Evolutionary conservation across 768 basidiomycete species (phyloP), one percentile per base, ranked within the genome.

Genomic region (Phaffia tasmanica): DNA sequence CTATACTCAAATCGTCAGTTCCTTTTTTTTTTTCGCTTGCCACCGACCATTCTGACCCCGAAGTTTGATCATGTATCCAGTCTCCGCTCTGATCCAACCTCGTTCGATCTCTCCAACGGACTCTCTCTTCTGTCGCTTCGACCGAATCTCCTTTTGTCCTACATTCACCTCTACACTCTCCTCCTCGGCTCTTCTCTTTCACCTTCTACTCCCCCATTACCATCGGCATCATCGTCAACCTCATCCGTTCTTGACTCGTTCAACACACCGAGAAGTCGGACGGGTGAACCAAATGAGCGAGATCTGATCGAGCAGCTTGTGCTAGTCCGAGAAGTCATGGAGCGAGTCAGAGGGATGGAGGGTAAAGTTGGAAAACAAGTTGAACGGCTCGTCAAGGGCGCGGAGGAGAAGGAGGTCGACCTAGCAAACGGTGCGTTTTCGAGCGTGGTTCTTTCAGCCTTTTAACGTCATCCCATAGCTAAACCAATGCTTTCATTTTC

Each of bases 351-450:
- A 67, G 81, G 83, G 0, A 81, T 99, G 27, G 93, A 98, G 76
- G 80, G 81, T 62, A 85, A 88, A 73, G 87, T 99, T 82, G 84
- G 82, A 57, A 97, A 99, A 75, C 95, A 98, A 75, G 89, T 99
- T 72, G 91, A 97, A 71, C 97, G 98, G 75, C 83, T 99, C 21
- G 83, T 93, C 30, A 82, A 83, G 68, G 76, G 66, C 7, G 66
- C 88, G 6, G 86, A 89, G 0, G 83, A 69, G n/a, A 57, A 87
- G 71, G 85, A 69, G 46, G 70, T 69, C 16, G 75, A 72, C 11
- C 68, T 75, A 3, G 69, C 66, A 9, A 73, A 74, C 48, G 75
- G 74, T 74, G 35, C 19, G 70, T 70, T 21, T 62, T 4, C 1
- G 35, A 16, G 7, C 18, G 3, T 1, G 50, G 14, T 11, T 59